phyloP scores from a whole-genome alignment of 768 basidiomycete genomes.

The Pleurotus platypus region DNA sequence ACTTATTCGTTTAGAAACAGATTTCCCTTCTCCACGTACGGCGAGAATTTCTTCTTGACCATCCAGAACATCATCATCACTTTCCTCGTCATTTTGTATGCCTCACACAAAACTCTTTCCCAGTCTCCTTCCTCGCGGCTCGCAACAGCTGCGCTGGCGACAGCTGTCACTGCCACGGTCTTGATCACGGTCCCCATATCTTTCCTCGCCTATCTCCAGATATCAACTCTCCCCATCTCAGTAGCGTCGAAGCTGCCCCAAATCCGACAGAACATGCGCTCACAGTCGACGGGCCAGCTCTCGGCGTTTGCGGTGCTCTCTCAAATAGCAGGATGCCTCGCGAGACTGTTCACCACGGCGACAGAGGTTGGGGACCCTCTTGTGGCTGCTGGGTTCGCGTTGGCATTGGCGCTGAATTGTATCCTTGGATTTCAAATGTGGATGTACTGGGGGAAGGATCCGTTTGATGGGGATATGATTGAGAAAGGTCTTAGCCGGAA shows the following conservation, averaged over 20 bases:
- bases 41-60: conserved; percentile 93
- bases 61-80: conserved; percentile 87
- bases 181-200: conserved; percentile 45
- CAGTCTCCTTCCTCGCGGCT: conserved; percentile 18
- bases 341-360: conserved; percentile 91
- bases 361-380: conserved; percentile 84
- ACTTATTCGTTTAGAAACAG: conserved; percentile 80
- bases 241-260: conserved; percentile 94
- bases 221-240: conserved; percentile 85
- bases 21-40: conserved; percentile 97
- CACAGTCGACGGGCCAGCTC: conserved; percentile 86
- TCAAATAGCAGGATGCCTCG: conserved; percentile 85
- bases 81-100: conserved; percentile 75
- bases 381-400: conserved; percentile 78
- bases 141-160: conserved; percentile 24
- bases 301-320: conserved; percentile 89
- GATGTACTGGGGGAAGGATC: conserved; percentile 69
- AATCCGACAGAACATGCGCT: conserved; percentile 75
- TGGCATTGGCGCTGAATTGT: conserved; percentile 79
- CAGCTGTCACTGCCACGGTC: conserved; percentile 24
- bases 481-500: too few species aligned
- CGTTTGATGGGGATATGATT: too few species aligned
- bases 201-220: conserved; percentile 67
- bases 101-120: conserved; percentile 27
- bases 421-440: conserved; percentile 85